Conservation (phyloP, 202 grass and related monocot species). For the Alloteropsis angusta region DNA sequence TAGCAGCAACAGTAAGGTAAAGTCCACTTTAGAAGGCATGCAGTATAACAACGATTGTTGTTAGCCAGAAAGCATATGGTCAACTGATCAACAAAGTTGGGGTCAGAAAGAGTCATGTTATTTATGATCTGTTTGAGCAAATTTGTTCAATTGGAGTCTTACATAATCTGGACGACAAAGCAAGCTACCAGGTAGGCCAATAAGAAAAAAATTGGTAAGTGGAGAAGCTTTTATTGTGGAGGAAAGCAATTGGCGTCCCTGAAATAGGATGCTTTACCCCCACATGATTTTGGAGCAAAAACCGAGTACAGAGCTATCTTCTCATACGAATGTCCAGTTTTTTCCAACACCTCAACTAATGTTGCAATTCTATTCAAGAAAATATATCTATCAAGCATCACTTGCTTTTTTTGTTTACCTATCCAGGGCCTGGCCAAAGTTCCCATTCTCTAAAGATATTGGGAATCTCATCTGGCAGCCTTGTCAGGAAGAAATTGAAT, state of each 20-base stretch:
- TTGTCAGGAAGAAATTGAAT: not conserved
- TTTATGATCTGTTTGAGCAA: not conserved
- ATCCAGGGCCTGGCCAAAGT: not conserved
- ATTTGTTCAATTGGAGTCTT: not conserved
- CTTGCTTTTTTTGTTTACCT: not conserved
- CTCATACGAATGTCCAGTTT: not conserved
- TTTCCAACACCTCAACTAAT: not conserved
- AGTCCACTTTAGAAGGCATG: not conserved
- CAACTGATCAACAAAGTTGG: constrained; percentile 1
- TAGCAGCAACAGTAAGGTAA: not conserved
- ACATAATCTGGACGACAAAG: not conserved
- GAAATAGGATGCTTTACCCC: not conserved
- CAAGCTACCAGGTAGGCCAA: constrained; percentile 1
- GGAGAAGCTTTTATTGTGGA: constrained; percentile 16
- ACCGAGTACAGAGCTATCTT: not conserved
- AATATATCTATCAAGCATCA: constrained; percentile 12
- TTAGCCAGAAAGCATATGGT: not conserved
- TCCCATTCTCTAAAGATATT: not conserved
- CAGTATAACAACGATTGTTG: not conserved
- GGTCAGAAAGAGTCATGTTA: not conserved
- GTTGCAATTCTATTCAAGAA: not conserved
- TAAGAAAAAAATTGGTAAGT: not conserved
- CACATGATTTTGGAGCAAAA: not conserved
- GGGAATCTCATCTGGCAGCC: not conserved
- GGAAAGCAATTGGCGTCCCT: not conserved